These are phyloP conservation scores for Termitomyces sp. DNA, from an alignment of 768 basidiomycete genomes.

Conservation along the genomic window DNA sequence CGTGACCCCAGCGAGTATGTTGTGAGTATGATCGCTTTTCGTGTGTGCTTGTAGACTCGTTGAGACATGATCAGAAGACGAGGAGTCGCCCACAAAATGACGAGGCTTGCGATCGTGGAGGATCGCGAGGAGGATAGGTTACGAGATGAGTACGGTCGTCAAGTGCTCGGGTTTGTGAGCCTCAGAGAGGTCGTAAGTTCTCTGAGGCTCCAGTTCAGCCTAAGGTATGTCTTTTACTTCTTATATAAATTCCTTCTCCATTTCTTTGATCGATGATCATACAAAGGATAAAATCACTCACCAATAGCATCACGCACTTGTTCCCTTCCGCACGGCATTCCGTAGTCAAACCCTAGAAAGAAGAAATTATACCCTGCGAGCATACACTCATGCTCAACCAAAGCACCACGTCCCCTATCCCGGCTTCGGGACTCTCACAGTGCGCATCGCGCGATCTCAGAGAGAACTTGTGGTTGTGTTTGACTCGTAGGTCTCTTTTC, in stretches of 20 bases:
- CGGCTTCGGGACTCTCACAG: constrained; percentile 65
- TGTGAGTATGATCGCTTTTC: neutral
- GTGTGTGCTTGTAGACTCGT: neutral
- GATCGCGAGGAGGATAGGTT: constrained; percentile 89
- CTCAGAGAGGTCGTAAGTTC: constrained; percentile 38
- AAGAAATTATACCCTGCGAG: constrained; percentile 84
- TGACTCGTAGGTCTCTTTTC: constrained; percentile 84
- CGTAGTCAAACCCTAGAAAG: constrained; percentile 97
- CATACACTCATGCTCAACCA: constrained; percentile 55
- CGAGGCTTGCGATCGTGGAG: constrained; percentile 81
- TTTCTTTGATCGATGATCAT: too few species aligned
- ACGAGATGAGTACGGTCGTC: constrained; percentile 56
- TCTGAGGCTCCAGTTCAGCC: constrained; percentile 28
- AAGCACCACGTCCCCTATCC: constrained; percentile 37
- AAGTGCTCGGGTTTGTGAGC: constrained; percentile 78
- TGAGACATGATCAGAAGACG: constrained; percentile 50
- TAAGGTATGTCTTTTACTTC: constrained; percentile 27
- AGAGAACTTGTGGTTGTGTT: constrained; percentile 92
- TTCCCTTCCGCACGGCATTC: constrained; percentile 88
- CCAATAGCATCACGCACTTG: constrained; percentile 68
- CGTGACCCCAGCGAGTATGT: constrained; percentile 60
- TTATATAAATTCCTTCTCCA: too few species aligned
- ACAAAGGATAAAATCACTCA: constrained; percentile 45
- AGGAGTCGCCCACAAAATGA: constrained; percentile 84
- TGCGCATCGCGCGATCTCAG: constrained; percentile 82